These are phyloP conservation scores for Pavlovales sp. DNA, from an alignment of 208 protist genomes.

Conservation along the genomic window DNA sequence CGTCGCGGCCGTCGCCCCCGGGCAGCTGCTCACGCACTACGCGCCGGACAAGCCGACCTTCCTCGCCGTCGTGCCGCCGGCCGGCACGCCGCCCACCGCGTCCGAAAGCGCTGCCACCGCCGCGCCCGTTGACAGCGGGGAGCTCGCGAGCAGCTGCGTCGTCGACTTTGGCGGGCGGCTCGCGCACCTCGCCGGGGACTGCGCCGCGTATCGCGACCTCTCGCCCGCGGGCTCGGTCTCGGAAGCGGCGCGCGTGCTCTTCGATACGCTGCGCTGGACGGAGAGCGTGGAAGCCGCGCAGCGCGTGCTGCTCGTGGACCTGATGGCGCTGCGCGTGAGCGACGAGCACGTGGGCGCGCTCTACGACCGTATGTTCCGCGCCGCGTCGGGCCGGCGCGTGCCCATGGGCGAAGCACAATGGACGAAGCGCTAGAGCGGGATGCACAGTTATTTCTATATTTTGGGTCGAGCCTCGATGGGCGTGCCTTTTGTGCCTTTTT, in stretches of 20 bases:
- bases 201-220: slow-evolving; percentile 19
- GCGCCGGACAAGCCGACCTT: slow-evolving; percentile 19
- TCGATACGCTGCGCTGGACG: slow-evolving; percentile 22
- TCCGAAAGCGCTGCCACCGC: too few species aligned
- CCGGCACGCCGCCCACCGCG: neutral
- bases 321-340: neutral
- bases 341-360: neutral
- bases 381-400: slow-evolving; percentile 15
- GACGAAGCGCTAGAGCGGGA: too few species aligned
- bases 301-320: slow-evolving; percentile 12
- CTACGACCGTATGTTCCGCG: slow-evolving; percentile 7
- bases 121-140: too few species aligned
- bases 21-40: slow-evolving; percentile 38
- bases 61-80: neutral
- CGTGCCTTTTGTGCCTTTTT: too few species aligned
- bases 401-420: neutral
- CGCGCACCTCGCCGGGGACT: neutral
- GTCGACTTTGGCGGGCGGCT: slow-evolving; percentile 4
- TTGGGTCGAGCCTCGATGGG: too few species aligned
- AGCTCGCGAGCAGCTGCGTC: neutral
- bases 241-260: neutral
- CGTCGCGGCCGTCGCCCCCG: neutral
- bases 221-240: neutral
- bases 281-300: neutral
- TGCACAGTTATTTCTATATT: too few species aligned